Conservation (phyloP, 73 alveolate species). For the Uronychia binucleata region DNA sequence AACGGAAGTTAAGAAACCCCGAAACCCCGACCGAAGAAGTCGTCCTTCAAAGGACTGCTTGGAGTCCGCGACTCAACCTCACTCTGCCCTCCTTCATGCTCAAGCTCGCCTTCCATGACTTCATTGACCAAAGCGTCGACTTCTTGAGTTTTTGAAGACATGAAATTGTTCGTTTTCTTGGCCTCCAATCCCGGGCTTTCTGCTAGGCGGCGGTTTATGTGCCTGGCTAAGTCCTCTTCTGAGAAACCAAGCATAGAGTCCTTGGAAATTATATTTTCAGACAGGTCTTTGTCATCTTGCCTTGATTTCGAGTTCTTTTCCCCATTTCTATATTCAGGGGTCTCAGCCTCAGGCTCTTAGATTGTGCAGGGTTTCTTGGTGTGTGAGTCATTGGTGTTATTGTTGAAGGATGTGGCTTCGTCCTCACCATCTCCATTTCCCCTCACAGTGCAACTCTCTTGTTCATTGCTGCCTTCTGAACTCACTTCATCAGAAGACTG, state of each 20-base stretch:
- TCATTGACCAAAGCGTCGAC: background rate
- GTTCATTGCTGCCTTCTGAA: background rate
- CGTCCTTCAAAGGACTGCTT: background rate
- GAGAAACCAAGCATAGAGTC: background rate
- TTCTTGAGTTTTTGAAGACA: background rate
- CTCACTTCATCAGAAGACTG: background rate
- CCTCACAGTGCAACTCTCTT: background rate
- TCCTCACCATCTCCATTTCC: background rate
- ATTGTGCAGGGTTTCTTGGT: too few species aligned
- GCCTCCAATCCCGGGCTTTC: background rate
- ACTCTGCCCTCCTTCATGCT: conserved; percentile 7
- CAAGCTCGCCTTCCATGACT: background rate
- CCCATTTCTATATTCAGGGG: too few species aligned
- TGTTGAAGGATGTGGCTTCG: too few species aligned
- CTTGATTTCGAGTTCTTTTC: background rate
- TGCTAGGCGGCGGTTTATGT: background rate
- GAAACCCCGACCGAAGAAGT: background rate
- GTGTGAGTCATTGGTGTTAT: too few species aligned
- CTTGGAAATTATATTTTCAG: background rate
- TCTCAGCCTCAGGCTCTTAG: too few species aligned
- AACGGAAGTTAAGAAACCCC: background rate
- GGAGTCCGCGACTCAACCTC: background rate
- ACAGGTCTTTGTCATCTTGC: background rate
- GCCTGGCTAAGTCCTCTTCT: background rate
- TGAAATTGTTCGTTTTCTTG: background rate